phyloP scores from a whole-genome alignment of 257 asterid genomes.

The Nicotiana paniculata region DNA sequence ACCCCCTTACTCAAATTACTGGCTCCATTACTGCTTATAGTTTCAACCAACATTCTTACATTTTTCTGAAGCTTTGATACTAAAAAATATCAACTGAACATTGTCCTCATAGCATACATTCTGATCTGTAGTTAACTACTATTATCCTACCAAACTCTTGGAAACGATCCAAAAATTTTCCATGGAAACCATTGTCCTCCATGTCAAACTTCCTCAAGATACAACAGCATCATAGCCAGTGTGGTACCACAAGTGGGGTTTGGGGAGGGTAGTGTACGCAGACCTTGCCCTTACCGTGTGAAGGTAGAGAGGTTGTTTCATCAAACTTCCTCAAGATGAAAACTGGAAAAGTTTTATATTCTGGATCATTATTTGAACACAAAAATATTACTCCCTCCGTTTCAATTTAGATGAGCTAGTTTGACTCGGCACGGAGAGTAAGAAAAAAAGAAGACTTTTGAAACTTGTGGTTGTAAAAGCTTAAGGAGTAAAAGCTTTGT shows the following conservation, averaged over 20 bases:
- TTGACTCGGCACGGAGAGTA: too few relatives aligned
- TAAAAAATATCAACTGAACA: not conserved
- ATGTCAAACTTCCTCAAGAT: not conserved
- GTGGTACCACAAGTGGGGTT: too few relatives aligned
- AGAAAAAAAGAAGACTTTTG: too few relatives aligned
- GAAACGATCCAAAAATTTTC: not conserved
- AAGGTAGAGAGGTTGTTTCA: too few relatives aligned
- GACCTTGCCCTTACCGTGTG: too few relatives aligned
- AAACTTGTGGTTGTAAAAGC: too few relatives aligned
- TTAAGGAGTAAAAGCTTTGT: too few relatives aligned
- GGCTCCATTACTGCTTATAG: too few relatives aligned
- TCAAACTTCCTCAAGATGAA: not conserved
- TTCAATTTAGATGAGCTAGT: too few relatives aligned
- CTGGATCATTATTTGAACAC: not conserved
- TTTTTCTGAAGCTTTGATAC: not conserved
- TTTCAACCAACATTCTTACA: not conserved
- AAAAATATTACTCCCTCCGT: not conserved
- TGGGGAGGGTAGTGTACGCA: too few relatives aligned
- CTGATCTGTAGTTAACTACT: not conserved
- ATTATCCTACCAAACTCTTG: not conserved
- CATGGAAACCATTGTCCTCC: not conserved
- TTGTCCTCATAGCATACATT: not conserved
- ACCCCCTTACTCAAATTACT: too few relatives aligned
- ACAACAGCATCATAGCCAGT: too few relatives aligned
- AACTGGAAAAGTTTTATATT: not conserved